Evolutionary conservation across 495 filamentous ascomycete genomes (phyloP).

Genomic region (Talaromyces wortmannii): DNA sequence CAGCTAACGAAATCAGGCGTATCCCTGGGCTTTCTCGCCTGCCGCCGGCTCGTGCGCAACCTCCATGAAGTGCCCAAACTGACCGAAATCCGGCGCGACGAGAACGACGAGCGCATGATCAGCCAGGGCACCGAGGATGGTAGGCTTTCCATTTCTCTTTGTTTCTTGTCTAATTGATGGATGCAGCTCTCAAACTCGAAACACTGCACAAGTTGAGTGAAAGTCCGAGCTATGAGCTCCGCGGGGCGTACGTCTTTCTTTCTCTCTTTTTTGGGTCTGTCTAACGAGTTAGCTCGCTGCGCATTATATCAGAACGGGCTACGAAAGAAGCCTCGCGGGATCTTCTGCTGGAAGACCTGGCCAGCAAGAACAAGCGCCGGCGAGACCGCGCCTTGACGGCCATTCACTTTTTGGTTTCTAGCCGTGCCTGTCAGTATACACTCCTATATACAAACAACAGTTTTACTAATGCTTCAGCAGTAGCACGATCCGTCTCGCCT

Average conservation of each 20-base stretch:
- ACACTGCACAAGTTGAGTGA: conserved; percentile 42
- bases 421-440: conserved; percentile 29
- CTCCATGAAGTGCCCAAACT: conserved; percentile 38
- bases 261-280: not conserved
- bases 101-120: conserved; percentile 37
- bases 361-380: conserved; percentile 22
- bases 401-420: conserved; percentile 36
- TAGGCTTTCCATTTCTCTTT: conserved; percentile 4
- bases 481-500: conserved; percentile 33
- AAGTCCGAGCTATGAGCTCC: conserved; percentile 43
- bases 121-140: conserved; percentile 44
- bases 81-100: conserved; percentile 41
- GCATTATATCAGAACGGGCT: conserved; percentile 42
- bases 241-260: conserved; percentile 35
- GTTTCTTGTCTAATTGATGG: not conserved
- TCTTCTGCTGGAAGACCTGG: conserved; percentile 34
- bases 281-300: conserved; percentile 19
- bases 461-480: conserved; percentile 11
- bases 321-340: conserved; percentile 34
- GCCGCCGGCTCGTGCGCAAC: conserved; percentile 36
- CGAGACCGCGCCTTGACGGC: conserved; percentile 34
- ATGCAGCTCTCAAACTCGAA: conserved; percentile 40
- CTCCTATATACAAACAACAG: not conserved
- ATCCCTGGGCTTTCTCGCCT: conserved; percentile 35
- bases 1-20: conserved; percentile 23